Evolutionary conservation across 2,329 filamentous ascomycete species (phyloP).

Genomic region (Pseudogymnoascus pannorum): DNA sequence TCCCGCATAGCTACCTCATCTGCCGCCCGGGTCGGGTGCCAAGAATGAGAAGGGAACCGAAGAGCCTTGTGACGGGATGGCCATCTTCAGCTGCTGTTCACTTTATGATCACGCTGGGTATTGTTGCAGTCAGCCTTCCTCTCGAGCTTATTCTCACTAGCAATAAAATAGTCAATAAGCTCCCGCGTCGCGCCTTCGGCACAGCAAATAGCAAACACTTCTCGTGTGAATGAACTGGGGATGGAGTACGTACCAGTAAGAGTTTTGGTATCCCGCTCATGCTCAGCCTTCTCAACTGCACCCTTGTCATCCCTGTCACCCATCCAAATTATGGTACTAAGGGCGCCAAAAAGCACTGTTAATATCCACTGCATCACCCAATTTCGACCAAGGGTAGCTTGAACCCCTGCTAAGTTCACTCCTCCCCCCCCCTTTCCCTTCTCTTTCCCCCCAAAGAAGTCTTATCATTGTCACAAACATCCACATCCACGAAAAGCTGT

Average conservation of each 20-base stretch:
- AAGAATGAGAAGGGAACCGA: background rate
- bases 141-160: background rate
- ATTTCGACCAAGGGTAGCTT: conserved; percentile 7
- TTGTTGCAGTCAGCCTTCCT: background rate
- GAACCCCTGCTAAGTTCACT: background rate
- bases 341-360: background rate
- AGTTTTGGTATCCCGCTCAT: background rate
- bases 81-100: background rate
- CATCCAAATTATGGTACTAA: background rate
- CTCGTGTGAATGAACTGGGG: background rate
- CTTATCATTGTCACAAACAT: background rate
- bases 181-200: background rate
- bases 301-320: background rate
- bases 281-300: background rate
- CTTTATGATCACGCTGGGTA: background rate
- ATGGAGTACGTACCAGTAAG: background rate
- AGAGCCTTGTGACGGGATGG: background rate
- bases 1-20: background rate
- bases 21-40: background rate
- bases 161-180: background rate
- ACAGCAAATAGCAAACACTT: background rate
- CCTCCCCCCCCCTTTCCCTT: background rate
- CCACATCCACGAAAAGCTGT: background rate
- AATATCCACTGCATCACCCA: background rate
- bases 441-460: background rate